These are phyloP conservation scores for Yamadazyma trypodendri DNA, from an alignment of 1,139 yeast species.

Conservation along the genomic window DNA sequence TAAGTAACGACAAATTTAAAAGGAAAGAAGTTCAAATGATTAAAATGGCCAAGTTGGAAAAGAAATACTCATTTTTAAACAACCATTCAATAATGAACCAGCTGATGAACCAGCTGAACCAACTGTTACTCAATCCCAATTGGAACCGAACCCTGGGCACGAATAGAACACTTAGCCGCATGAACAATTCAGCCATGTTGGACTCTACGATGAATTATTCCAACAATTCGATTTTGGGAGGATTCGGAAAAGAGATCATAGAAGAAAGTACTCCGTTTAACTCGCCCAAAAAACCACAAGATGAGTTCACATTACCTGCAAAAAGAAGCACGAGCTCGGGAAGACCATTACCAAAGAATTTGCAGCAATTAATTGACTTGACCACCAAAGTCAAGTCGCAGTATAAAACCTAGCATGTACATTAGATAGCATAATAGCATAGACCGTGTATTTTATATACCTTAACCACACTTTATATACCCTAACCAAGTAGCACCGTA, in stretches of 20 bases:
- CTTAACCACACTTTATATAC: no score
- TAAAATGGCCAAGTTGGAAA: conserved; percentile 30
- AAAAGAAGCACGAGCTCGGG: neutral
- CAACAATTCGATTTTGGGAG: conserved; percentile 26
- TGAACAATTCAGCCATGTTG: conserved; percentile 11
- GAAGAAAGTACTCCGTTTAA: conserved; percentile 42
- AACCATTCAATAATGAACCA: conserved; percentile 26
- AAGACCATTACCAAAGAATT: conserved; percentile 15
- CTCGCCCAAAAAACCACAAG: conserved; percentile 30
- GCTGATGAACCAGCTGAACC: conserved; percentile 8
- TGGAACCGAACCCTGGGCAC: conserved; percentile 4
- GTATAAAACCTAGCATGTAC: conserved; percentile 19
- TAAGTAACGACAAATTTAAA: conserved; percentile 18
- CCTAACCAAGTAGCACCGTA: no score
- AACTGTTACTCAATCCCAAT: conserved; percentile 5
- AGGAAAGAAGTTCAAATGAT: conserved; percentile 26
- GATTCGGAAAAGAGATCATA: conserved; percentile 40
- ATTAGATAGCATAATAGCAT: conserved; percentile 1
- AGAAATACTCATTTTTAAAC: conserved; percentile 34
- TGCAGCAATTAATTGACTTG: conserved; percentile 37
- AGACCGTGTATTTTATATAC: no score
- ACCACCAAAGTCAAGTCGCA: conserved; percentile 35
- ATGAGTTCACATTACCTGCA: no score
- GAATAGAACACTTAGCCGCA: conserved; percentile 2
- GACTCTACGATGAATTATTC: conserved; percentile 12